phyloP scores from a whole-genome alignment of 2,329 filamentous ascomycete genomes.

The Neonectria punicea region DNA sequence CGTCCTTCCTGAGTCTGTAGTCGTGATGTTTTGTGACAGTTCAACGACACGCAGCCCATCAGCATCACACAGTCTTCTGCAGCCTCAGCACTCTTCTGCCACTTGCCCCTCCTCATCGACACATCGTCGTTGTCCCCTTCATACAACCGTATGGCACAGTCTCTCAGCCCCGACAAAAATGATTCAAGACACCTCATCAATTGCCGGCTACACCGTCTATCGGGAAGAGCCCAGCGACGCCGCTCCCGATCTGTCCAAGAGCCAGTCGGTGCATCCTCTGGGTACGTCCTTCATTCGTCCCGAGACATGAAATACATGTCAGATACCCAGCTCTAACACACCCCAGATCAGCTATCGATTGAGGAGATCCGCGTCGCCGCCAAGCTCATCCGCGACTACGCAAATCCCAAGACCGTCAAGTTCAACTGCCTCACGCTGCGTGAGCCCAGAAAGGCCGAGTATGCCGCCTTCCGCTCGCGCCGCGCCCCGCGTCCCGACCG shows the following conservation, averaged over 20 bases:
- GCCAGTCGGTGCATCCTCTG: slow-evolving; percentile 50
- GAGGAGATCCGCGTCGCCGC: slow-evolving; percentile 63
- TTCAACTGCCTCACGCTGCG: slow-evolving; percentile 74
- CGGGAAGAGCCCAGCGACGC: slow-evolving; percentile 54
- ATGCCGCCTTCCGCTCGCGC: slow-evolving; percentile 67
- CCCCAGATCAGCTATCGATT: slow-evolving; percentile 62
- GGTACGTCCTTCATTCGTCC: slow-evolving; percentile 36
- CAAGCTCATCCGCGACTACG: slow-evolving; percentile 58
- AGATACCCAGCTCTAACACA: background rate
- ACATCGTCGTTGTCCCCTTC: slow-evolving; percentile 7
- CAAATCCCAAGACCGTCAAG: slow-evolving; percentile 47
- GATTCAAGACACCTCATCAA: slow-evolving; percentile 55
- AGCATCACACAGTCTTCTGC: background rate
- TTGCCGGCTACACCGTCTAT: slow-evolving; percentile 58
- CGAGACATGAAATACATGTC: too few relatives aligned
- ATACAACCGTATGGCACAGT: slow-evolving; percentile 44
- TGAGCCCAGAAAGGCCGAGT: slow-evolving; percentile 72
- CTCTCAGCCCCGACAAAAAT: slow-evolving; percentile 44
- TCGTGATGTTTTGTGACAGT: background rate
- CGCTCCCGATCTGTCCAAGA: slow-evolving; percentile 48
- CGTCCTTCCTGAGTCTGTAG: slow-evolving; percentile 25
- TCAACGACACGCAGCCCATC: background rate
- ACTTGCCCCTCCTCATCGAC: slow-evolving; percentile 1
- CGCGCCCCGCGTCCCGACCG: slow-evolving; percentile 60
- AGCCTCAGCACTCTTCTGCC: background rate